A percentile compares a stretch with the other conserved stretches of the same genome.
Evolutionary conservation across 306 rosid species (phyloP).

Genomic region (Dryas alaskensis): DNA sequence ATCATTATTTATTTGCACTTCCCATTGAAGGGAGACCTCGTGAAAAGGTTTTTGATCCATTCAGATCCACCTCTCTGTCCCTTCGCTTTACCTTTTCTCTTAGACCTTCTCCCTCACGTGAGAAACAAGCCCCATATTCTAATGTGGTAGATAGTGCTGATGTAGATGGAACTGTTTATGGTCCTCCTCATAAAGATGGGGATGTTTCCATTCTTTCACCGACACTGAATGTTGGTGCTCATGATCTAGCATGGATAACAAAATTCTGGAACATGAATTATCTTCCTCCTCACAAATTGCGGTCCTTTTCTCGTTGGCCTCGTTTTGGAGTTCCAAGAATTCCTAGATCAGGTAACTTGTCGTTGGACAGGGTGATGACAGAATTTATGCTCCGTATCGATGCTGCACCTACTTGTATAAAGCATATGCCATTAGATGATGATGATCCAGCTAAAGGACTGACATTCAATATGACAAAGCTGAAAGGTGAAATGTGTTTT

Average conservation of each 20-base stretch:
- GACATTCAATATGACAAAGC: conserved; percentile 71
- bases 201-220: conserved; percentile 50
- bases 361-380: conserved; percentile 96
- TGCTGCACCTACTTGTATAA: conserved; percentile 73
- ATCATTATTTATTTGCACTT: conserved; percentile 87
- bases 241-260: conserved; percentile 93
- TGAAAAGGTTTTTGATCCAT: conserved; percentile 82
- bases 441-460: conserved; percentile 99
- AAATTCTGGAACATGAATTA: conserved; percentile 78
- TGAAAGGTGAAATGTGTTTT: conserved; percentile 73
- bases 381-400: conserved; percentile 93
- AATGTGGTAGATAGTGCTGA: conserved; percentile 39
- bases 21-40: conserved; percentile 82
- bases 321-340: conserved; percentile 85
- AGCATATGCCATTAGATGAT: conserved; percentile 85
- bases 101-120: conserved; percentile 57
- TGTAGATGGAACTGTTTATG: conserved; percentile 48
- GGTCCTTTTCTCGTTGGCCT: conserved; percentile 92
- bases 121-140: conserved; percentile 42
- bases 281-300: conserved; percentile 92
- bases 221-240: conserved; percentile 89
- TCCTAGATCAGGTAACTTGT: conserved; percentile 87
- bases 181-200: conserved; percentile 49
- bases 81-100: conserved; percentile 89
- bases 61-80: conserved; percentile 87